Evolutionary conservation across 805 yeast species (phyloP).

Genomic region (Starmerella kuoi): DNA sequence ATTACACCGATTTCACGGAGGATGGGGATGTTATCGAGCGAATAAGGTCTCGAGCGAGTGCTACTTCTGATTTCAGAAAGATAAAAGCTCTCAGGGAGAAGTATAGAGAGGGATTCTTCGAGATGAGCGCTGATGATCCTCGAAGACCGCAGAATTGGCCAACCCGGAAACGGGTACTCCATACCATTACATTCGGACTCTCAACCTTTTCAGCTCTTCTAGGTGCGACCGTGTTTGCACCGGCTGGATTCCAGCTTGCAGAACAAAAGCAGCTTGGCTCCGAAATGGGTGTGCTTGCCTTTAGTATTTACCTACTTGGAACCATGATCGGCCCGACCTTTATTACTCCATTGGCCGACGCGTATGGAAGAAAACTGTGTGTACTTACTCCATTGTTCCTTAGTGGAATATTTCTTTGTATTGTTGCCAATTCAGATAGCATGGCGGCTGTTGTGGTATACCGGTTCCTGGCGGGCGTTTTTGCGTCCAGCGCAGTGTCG

Average conservation of each 20-base stretch:
- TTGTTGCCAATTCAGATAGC: slow-evolving; percentile 19
- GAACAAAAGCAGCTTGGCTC: slow-evolving; percentile 45
- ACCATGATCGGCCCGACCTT: slow-evolving; percentile 84
- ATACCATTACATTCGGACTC: slow-evolving; percentile 33
- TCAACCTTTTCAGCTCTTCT: slow-evolving; percentile 43
- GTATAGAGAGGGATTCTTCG: slow-evolving; percentile 13
- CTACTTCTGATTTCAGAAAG: slow-evolving; percentile 1
- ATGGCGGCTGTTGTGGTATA: slow-evolving; percentile 39
- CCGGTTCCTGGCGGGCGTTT: slow-evolving; percentile 67
- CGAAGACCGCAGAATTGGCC: slow-evolving; percentile 45
- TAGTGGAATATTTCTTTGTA: slow-evolving; percentile 21
- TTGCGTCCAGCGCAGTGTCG: slow-evolving; percentile 56
- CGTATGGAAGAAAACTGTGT: slow-evolving; percentile 58
- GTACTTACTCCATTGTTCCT: slow-evolving; percentile 38
- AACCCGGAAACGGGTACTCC: slow-evolving; percentile 29
- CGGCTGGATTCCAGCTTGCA: slow-evolving; percentile 38
- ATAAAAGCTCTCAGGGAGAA: slow-evolving; percentile 5
- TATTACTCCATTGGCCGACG: slow-evolving; percentile 81
- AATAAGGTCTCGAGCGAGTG: slow-evolving; percentile 14
- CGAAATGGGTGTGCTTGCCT: slow-evolving; percentile 60
- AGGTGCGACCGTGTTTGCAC: slow-evolving; percentile 47
- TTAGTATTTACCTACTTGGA: slow-evolving; percentile 74
- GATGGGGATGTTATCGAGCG: slow-evolving; percentile 13
- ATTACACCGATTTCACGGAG: slow-evolving; percentile 6
- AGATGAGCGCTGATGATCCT: slow-evolving; percentile 11